A percentile compares a stretch with the other conserved stretches of the same genome.
Evolutionary conservation across 306 rosid species (phyloP).

Genomic region (Corylus heterophylla): DNA sequence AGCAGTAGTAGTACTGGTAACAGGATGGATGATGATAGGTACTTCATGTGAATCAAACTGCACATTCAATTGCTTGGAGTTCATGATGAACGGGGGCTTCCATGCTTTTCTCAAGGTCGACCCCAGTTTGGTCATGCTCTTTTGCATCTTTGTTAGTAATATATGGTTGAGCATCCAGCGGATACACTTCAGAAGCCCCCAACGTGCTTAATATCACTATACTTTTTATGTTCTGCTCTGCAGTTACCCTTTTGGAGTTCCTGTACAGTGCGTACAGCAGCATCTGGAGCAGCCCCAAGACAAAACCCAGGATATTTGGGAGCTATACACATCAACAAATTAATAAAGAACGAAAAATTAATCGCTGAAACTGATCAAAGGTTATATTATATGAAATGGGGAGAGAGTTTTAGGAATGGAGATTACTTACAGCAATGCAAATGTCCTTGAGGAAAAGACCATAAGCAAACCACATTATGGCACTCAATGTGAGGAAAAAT

Average conservation of each 20-base stretch:
- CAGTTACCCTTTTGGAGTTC: constrained; percentile 13
- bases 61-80: neutral
- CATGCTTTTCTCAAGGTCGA: neutral
- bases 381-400: neutral
- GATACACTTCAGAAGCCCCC: constrained; percentile 32
- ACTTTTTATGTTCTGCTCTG: constrained; percentile 22
- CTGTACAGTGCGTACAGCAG: constrained; percentile 55
- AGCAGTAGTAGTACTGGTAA: neutral
- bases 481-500: constrained; percentile 80
- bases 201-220: constrained; percentile 17
- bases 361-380: neutral
- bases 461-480: constrained; percentile 77
- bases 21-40: too few relatives aligned
- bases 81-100: neutral
- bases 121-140: neutral
- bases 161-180: constrained; percentile 15
- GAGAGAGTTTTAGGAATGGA: neutral
- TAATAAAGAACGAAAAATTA: neutral
- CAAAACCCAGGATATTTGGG: constrained; percentile 73
- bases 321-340: constrained; percentile 29
- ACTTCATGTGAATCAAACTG: neutral
- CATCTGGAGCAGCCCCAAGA: constrained; percentile 69
- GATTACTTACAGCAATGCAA: constrained; percentile 70
- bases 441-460: constrained; percentile 73
- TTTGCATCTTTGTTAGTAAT: neutral